These are phyloP conservation scores for Phytophthora tentaculata DNA, from an alignment of 352 stramenopile genomes.

Conservation along the genomic window DNA sequence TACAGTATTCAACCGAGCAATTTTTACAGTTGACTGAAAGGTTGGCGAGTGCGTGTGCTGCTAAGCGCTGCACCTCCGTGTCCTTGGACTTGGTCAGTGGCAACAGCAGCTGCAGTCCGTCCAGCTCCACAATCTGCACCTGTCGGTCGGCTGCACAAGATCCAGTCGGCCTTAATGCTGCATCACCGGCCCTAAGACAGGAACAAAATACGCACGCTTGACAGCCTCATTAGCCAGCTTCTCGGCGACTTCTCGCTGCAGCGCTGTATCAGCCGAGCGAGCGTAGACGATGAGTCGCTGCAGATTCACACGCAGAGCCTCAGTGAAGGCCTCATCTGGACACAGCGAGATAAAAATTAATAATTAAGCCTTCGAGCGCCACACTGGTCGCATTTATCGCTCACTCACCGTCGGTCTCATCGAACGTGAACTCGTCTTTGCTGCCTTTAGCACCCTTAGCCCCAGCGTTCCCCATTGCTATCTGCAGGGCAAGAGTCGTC, in stretches of 20 bases:
- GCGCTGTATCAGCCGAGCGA: constrained; percentile 87
- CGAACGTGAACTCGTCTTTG: constrained; percentile 86
- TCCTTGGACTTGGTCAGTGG: constrained; percentile 93
- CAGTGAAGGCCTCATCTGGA: constrained; percentile 88
- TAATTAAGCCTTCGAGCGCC: too few species aligned
- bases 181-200: background rate
- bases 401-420: constrained; percentile 60
- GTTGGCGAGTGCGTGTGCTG: constrained; percentile 94
- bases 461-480: constrained; percentile 59
- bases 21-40: constrained; percentile 91
- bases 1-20: background rate
- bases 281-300: constrained; percentile 93
- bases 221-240: constrained; percentile 96
- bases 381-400: background rate
- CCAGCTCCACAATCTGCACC: constrained; percentile 94
- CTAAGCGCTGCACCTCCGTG: constrained; percentile 93
- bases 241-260: constrained; percentile 94
- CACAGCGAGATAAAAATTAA: too few species aligned
- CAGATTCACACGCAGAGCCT: constrained; percentile 89
- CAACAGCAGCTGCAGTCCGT: constrained; percentile 92
- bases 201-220: constrained; percentile 82
- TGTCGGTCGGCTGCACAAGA: constrained; percentile 83
- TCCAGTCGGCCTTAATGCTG: background rate
- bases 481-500: constrained; percentile 13
- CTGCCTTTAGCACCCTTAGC: constrained; percentile 61